Evolutionary conservation across 345 rosid species (phyloP).

Genomic region (Sonneratia alba): DNA sequence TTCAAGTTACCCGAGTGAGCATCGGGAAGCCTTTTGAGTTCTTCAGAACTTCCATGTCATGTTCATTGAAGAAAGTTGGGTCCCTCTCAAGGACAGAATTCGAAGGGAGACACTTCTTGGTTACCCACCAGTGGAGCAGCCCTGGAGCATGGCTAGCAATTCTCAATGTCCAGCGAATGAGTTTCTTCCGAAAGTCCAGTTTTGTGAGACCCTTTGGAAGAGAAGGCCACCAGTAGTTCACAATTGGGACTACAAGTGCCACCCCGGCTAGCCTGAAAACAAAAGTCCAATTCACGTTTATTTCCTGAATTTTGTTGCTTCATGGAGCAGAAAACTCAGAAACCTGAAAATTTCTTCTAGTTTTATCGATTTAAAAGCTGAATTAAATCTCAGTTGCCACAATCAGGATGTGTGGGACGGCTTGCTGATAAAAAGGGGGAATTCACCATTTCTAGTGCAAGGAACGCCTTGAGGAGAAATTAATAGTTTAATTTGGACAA

Average conservation of each 20-base stretch:
- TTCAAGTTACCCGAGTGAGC: conserved; percentile 56
- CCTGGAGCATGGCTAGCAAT: conserved; percentile 56
- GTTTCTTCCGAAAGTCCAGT: conserved; percentile 53
- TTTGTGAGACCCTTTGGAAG: conserved; percentile 46
- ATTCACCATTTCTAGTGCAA: too few relatives aligned
- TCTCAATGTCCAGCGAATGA: conserved; percentile 40
- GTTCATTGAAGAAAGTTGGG: conserved; percentile 49
- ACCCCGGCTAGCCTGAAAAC: conserved; percentile 70
- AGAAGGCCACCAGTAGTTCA: conserved; percentile 73
- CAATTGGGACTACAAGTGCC: conserved; percentile 58
- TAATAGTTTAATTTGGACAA: too few relatives aligned
- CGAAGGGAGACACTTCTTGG: conserved; percentile 54
- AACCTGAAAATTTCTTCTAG: not conserved
- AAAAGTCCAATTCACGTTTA: not conserved
- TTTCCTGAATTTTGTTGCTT: not conserved
- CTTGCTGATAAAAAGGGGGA: too few relatives aligned
- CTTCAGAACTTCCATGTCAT: conserved; percentile 56
- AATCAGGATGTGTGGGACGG: too few relatives aligned
- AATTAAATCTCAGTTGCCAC: not conserved
- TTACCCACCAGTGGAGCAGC: conserved; percentile 65
- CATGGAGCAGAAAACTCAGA: conserved; percentile 9
- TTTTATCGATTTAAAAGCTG: not conserved
- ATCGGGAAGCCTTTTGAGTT: conserved; percentile 64
- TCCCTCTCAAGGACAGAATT: conserved; percentile 44
- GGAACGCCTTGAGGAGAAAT: too few relatives aligned